Evolutionary conservation across 148 eudicot species (phyloP), one percentile per base, ranked within the genome.

Genomic region (Pharnaceum exiguum): DNA sequence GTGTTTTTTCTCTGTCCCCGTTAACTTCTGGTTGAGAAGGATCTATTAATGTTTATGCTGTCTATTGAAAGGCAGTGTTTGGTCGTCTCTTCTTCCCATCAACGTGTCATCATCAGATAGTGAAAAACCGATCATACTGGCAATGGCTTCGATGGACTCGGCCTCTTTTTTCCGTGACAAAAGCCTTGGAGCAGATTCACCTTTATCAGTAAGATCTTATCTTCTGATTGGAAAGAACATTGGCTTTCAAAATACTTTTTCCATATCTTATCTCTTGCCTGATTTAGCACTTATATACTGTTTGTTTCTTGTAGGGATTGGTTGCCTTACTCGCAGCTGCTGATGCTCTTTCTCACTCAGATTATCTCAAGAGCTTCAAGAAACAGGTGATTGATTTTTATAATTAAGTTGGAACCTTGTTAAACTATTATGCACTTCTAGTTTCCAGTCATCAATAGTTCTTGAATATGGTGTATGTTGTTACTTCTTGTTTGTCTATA

Each of bases 141-240:
- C 77, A 9, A 59, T 85, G 62, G 82, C 95, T 63, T 79, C 98
- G 46, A 88, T 93, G 98, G 98, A 93, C 71, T 79, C 96, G 51
- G 95, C 90, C 45, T 85, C 98, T 18, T 81, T 93, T 66, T 93
- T 93, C 63, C 96, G 98, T 82, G 98, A 93, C 79, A 88, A 77
- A 82, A 81, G 79, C 77, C 70, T 83, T 47, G 98, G 98, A 62
- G 98, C 98, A 62, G 95, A 93, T 52, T 93, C 98, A 39, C 87
- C 87, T 12, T 63, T 86, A 68, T 93, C 98, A 58, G 98, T 93
- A 75, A 77, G 96, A 72, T 65, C 51, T 46, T 31, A 25, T 45
- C 54, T 10, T 16, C 9, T 13, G 46, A 23, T 17, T 48, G 9
- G 7, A 16, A 32, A 15, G 51, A 5, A 51, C 25, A 7, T 4